Percentiles rank a stretch among this genome's conserved stretches.
These are phyloP conservation scores for Macadamia tetraphylla DNA, from an alignment of 164 flowering plant genomes.

Conservation along the genomic window DNA sequence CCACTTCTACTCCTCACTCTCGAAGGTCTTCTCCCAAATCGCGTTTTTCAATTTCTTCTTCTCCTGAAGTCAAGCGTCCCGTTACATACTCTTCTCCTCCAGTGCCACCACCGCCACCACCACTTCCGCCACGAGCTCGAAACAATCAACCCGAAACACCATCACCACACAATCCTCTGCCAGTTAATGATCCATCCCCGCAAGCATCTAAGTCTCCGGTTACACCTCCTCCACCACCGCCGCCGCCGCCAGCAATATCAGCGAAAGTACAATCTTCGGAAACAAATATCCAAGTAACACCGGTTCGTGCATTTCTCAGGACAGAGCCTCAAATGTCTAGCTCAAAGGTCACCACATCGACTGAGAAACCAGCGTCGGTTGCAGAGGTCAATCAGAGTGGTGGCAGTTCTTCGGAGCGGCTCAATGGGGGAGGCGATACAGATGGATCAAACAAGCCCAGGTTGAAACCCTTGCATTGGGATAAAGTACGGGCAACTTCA, in stretches of 20 bases:
- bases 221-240: slow-evolving; percentile 55
- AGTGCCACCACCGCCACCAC: slow-evolving; percentile 21
- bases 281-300: slow-evolving; percentile 14
- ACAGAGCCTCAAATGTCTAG: slow-evolving; percentile 18
- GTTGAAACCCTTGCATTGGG: slow-evolving; percentile 97
- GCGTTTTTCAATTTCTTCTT: slow-evolving; percentile 39
- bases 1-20: slow-evolving; percentile 38
- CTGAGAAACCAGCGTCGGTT: slow-evolving; percentile 10
- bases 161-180: slow-evolving; percentile 35
- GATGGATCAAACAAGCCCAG: slow-evolving; percentile 51
- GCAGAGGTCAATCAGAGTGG: slow-evolving; percentile 22
- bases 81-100: slow-evolving; percentile 29
- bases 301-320: slow-evolving; percentile 16
- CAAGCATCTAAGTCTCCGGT: slow-evolving; percentile 16
- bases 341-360: slow-evolving; percentile 18
- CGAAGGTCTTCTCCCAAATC: slow-evolving; percentile 74
- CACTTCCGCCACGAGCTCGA: slow-evolving; percentile 18
- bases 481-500: slow-evolving; percentile 90
- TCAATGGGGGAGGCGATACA: slow-evolving; percentile 33
- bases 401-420: slow-evolving; percentile 28
- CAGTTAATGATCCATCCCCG: slow-evolving; percentile 24
- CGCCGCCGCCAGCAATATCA: slow-evolving; percentile 20
- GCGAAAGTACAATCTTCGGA: slow-evolving; percentile 16
- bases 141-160: slow-evolving; percentile 15
- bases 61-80: slow-evolving; percentile 40